These are phyloP conservation scores for Boletus insuetus DNA, from an alignment of 768 basidiomycete species.

Conservation along the genomic window DNA sequence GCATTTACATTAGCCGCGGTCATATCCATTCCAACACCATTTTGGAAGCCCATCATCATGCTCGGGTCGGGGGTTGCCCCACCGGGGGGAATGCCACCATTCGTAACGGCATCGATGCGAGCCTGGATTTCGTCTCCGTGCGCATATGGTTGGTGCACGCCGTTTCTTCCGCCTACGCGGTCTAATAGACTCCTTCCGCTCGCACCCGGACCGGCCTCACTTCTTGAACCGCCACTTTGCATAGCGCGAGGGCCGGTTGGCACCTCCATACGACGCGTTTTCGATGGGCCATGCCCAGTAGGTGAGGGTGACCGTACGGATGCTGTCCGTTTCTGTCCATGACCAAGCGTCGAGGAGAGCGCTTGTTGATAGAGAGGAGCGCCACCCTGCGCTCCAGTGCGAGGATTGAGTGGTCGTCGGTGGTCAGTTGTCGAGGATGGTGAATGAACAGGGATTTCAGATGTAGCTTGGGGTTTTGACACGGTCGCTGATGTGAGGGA, in stretches of 20 bases:
- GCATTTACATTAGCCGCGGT: conserved; percentile 51
- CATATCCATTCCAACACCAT: conserved; percentile 45
- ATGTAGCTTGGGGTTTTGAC: conserved; percentile 28
- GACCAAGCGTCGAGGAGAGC: conserved; percentile 53
- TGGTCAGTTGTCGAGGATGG: conserved; percentile 16
- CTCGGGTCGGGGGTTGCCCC: conserved; percentile 25
- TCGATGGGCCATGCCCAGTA: conserved; percentile 62
- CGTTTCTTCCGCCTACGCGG: conserved; percentile 63
- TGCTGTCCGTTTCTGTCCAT: conserved; percentile 60
- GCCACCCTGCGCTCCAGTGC: conserved; percentile 35
- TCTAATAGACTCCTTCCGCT: conserved; percentile 71
- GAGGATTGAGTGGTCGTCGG: conserved; percentile 44
- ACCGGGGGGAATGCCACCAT: conserved; percentile 42
- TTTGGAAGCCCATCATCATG: conserved; percentile 45
- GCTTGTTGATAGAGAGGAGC: conserved; percentile 69
- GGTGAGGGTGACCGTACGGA: conserved; percentile 66
- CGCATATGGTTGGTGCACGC: conserved; percentile 28
- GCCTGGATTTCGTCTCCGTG: conserved; percentile 73
- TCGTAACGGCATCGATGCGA: conserved; percentile 75
- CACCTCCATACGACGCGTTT: conserved; percentile 69
- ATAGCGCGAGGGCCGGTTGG: conserved; percentile 88
- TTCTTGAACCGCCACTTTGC: conserved; percentile 34
- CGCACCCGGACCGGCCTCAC: conserved; percentile 16
- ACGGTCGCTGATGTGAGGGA: conserved; percentile 22
- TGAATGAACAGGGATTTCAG: conserved; percentile 25